A percentile compares a stretch with the other conserved stretches of the same genome.
Conservation (phyloP, 257 asterid genomes). For the Primulina tabacum region DNA sequence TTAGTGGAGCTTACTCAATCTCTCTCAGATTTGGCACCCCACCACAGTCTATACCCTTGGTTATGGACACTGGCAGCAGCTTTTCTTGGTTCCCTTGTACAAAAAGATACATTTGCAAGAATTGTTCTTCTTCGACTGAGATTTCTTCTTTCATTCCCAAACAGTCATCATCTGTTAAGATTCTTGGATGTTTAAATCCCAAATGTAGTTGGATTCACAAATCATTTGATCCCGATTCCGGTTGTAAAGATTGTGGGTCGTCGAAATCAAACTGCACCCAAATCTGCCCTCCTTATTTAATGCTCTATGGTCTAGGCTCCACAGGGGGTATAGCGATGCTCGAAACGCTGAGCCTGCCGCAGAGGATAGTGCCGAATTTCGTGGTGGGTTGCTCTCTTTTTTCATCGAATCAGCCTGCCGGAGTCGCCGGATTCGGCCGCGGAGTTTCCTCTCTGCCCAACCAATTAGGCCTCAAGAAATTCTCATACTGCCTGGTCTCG, state of each 20-base stretch:
- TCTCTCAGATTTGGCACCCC: conserved; percentile 86
- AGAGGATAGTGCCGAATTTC: conserved; percentile 40
- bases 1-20: conserved; percentile 76
- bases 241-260: conserved; percentile 48
- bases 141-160: conserved; percentile 62
- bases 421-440: conserved; percentile 81
- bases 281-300: conserved; percentile 75
- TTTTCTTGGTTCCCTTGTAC: conserved; percentile 94
- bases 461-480: conserved; percentile 66
- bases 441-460: conserved; percentile 64
- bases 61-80: conserved; percentile 87
- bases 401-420: conserved; percentile 70
- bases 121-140: conserved; percentile 39
- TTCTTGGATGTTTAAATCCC: conserved; percentile 66
- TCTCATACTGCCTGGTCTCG: conserved; percentile 74
- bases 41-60: conserved; percentile 57
- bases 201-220: conserved; percentile 79
- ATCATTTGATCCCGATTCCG: conserved; percentile 35
- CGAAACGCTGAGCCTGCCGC: conserved; percentile 53
- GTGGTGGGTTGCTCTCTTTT: conserved; percentile 76
- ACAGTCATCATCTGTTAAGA: conserved; percentile 59
- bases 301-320: conserved; percentile 71
- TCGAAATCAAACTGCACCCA: conserved; percentile 48
- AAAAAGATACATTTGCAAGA: conserved; percentile 49
- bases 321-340: conserved; percentile 68